Evolutionary conservation across 164 flowering plant genomes (phyloP).

Genomic region (Vitis amurensis): DNA sequence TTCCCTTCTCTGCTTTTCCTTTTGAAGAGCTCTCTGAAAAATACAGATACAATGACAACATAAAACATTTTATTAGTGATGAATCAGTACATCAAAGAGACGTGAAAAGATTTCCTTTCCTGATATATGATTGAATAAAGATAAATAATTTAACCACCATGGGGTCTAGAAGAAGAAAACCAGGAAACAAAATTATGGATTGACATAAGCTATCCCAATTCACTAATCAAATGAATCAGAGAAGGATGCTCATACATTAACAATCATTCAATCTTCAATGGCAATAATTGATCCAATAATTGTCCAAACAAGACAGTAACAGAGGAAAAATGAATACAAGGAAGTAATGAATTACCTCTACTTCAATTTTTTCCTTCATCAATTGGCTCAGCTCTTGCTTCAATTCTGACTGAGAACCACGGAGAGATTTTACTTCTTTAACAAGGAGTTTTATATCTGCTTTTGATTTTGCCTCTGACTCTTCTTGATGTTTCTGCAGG

Average conservation of each 20-base stretch:
- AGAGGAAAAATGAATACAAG: not conserved
- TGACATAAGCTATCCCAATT: too few species aligned
- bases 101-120: too few species aligned
- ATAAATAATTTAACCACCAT: too few species aligned
- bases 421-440: conserved; percentile 51
- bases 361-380: conserved; percentile 65
- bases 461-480: conserved; percentile 45
- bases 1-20: conserved; percentile 61
- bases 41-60: not conserved
- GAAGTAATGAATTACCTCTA: conserved; percentile 50
- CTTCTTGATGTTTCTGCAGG: conserved; percentile 36
- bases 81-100: not conserved
- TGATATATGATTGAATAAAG: too few species aligned
- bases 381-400: conserved; percentile 41
- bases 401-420: conserved; percentile 43
- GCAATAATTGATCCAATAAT: not conserved
- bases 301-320: not conserved
- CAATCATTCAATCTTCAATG: not conserved
- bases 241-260: too few species aligned
- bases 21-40: conserved; percentile 59
- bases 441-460: conserved; percentile 44
- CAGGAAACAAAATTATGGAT: too few species aligned
- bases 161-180: too few species aligned
- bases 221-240: too few species aligned
- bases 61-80: not conserved